Conservation (phyloP, 23 red algal genomes). For the Agarophyton chilense region DNA sequence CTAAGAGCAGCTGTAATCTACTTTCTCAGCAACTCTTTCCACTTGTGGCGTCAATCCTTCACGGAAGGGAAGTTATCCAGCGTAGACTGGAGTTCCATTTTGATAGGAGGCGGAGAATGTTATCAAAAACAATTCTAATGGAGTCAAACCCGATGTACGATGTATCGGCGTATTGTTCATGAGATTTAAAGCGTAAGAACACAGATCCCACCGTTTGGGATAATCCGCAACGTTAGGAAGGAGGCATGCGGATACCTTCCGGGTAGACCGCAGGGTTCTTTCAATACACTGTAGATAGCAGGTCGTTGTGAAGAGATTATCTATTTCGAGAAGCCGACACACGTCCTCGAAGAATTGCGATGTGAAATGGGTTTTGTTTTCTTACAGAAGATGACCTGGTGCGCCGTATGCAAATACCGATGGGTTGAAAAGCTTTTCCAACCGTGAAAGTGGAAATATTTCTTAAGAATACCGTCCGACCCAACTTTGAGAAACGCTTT, state of each 20-base stretch:
- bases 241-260: not conserved
- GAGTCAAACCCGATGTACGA: no score
- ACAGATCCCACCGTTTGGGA: no score
- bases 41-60: not conserved
- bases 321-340: slow-evolving; percentile 10
- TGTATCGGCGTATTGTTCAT: no score
- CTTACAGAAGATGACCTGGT: not conserved
- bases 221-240: no score
- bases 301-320: not conserved
- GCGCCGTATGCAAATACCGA: not conserved
- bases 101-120: no score
- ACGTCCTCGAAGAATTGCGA: slow-evolving; percentile 32
- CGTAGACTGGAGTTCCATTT: not conserved
- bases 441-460: not conserved
- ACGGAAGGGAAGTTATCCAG: not conserved
- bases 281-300: not conserved
- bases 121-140: no score
- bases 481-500: slow-evolving; percentile 47
- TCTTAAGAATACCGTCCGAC: not conserved
- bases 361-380: not conserved
- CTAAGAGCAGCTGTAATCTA: not conserved
- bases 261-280: not conserved
- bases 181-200: no score
- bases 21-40: not conserved
- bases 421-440: not conserved